Base-by-base conservation (phyloP, 495 filamentous ascomycete species). In the Penicillium simplicissimum region DNA sequence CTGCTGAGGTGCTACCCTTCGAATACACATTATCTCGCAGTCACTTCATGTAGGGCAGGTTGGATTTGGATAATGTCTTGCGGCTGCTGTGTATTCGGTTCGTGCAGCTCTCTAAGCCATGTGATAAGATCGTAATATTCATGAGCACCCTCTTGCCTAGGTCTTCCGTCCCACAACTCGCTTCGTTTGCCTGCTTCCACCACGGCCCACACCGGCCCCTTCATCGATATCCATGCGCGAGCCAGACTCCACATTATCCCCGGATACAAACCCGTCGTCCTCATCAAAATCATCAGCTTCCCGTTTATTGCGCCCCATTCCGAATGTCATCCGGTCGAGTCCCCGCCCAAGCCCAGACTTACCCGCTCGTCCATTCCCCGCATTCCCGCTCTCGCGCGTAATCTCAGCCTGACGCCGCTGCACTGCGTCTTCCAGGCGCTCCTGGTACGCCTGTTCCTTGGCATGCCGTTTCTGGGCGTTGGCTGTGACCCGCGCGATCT, bases 401-500 rank as follows among this genome's bases (percentile, higher is more conserved):
- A 37, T 13, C 48, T 64, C 35, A 37, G 66, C 58, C 51, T 66
- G 48, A 25, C 59, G 65, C 55, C 36, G 49, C 53, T 67, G 38
- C 2, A 80, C 70, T 33, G 76, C 75, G 65, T 80, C 81, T 57
- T 86, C 80, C 25, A 87, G 70, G 13, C 77, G 67, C 15, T 70
- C 68, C 19, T 79, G 69, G 73, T 79, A 81, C 15, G 73, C 68
- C 43, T 78, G 71, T 23, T 88, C 82, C 53, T 67, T 66, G 9
- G 74, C 77, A 31, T 82, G 80, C 9, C 83, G 79, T 55, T 78
- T 79, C 47, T 83, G 77, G 13, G 86, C 87, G n/a, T 79, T 76
- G 1, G 69, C 71, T 55, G 81, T 82, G 49, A 91, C 79, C 37
- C 69, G 78, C 10, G 71, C 76, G 55, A 95, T 88, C 69, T 94